phyloP scores from a whole-genome alignment of 495 filamentous ascomycete genomes.

The Venustampulla echinocandica region DNA sequence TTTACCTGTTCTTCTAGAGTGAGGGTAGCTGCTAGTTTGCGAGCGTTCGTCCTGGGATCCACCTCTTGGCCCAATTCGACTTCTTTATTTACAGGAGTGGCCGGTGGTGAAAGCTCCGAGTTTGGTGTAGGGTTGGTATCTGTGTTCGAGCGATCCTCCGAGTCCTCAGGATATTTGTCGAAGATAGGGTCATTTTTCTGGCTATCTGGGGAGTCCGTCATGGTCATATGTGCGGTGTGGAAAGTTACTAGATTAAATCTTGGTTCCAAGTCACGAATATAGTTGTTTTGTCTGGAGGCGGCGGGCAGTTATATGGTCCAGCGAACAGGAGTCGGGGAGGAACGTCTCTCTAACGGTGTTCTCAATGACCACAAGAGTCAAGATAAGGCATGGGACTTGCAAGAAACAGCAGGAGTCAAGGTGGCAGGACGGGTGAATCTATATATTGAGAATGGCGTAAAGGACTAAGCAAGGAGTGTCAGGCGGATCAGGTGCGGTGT shows the following conservation, averaged over 20 bases:
- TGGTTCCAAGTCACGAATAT: too few species aligned
- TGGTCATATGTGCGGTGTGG: not conserved
- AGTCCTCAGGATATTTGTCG: slow-evolving; percentile 18
- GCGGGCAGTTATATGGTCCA: too few species aligned
- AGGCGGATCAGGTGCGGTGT: slow-evolving; percentile 17
- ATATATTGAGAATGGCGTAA: not conserved
- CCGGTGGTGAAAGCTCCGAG: slow-evolving; percentile 43
- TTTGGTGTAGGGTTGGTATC: slow-evolving; percentile 38
- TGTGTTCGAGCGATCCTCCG: slow-evolving; percentile 23
- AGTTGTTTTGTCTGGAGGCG: too few species aligned
- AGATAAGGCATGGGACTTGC: not conserved
- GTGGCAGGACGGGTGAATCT: not conserved
- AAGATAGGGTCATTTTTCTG: slow-evolving; percentile 13
- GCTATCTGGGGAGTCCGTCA: slow-evolving; percentile 16
- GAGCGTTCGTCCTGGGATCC: slow-evolving; percentile 26
- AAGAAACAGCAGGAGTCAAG: not conserved
- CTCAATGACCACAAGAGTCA: too few species aligned
- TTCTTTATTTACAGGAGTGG: slow-evolving; percentile 32
- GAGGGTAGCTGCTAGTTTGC: slow-evolving; percentile 29
- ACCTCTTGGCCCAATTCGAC: not conserved
- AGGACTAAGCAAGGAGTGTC: not conserved
- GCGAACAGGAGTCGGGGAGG: too few species aligned
- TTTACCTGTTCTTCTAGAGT: slow-evolving; percentile 47
- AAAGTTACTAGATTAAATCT: too few species aligned
- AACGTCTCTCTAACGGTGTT: too few species aligned